Evolutionary conservation across 1,139 yeast genomes (phyloP).

Genomic region (Suhomyces yuchorum): DNA sequence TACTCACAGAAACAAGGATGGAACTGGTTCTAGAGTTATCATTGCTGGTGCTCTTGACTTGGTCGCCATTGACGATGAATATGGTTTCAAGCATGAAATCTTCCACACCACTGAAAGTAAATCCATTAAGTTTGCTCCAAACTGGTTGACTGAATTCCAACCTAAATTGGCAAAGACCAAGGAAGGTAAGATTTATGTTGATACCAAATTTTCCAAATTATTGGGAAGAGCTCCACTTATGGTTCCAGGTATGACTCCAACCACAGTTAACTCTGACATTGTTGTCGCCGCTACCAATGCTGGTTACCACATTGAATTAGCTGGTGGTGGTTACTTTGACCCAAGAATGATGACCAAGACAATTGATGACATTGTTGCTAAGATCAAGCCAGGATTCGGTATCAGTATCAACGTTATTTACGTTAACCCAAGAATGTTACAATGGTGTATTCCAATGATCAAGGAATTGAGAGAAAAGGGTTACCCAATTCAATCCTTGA

Average conservation of each 20-base stretch:
- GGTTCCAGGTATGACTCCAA: conserved; percentile 99
- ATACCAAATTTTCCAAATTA: conserved; percentile 90
- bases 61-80: conserved; percentile 65
- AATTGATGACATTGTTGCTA: conserved; percentile 64
- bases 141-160: conserved; percentile 88
- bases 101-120: conserved; percentile 64
- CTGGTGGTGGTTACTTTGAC: conserved; percentile 96
- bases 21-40: conserved; percentile 94
- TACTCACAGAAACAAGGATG: conserved; percentile 97
- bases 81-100: conserved; percentile 93
- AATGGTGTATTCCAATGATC: conserved; percentile 98
- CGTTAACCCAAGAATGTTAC: conserved; percentile 96
- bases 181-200: conserved; percentile 77
- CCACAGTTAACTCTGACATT: conserved; percentile 92
- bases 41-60: conserved; percentile 89
- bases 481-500: conserved; percentile 91
- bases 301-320: conserved; percentile 96
- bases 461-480: conserved; percentile 86
- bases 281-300: conserved; percentile 92
- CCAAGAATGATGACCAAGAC: conserved; percentile 74
- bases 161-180: conserved; percentile 80
- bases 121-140: conserved; percentile 77
- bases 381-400: conserved; percentile 82
- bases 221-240: conserved; percentile 94
- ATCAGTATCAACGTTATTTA: conserved; percentile 89